These are phyloP conservation scores for Fusarium goolgardi DNA, from an alignment of 2,329 filamentous ascomycete species.

Conservation along the genomic window DNA sequence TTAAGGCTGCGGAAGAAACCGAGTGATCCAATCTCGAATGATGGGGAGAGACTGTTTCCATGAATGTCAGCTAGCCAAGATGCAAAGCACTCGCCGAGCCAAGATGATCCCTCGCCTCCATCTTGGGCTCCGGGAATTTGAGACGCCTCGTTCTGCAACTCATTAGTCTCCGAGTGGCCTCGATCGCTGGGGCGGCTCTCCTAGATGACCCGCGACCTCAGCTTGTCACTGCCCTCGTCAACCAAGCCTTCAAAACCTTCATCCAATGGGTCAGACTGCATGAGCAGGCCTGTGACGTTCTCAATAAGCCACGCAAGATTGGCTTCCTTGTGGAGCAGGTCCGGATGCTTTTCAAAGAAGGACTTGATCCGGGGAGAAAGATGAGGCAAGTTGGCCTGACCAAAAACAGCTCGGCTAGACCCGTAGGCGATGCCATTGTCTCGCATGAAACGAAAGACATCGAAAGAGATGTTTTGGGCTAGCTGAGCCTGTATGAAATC, in stretches of 20 bases:
- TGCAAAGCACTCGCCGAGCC: constrained; percentile 47
- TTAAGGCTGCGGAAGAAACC: constrained; percentile 62
- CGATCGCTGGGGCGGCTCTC: constrained; percentile 37
- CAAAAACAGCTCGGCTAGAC: constrained; percentile 64
- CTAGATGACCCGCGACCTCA: constrained; percentile 38
- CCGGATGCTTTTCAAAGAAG: constrained; percentile 59
- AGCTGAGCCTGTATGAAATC: constrained; percentile 60
- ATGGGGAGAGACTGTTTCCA: constrained; percentile 63
- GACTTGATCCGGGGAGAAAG: constrained; percentile 60
- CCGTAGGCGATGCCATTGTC: constrained; percentile 86
- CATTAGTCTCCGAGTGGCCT: constrained; percentile 27
- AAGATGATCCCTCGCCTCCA: constrained; percentile 36
- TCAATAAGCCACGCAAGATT: constrained; percentile 61
- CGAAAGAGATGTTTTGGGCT: constrained; percentile 76
- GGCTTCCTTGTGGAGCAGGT: constrained; percentile 60
- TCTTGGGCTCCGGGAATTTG: constrained; percentile 19
- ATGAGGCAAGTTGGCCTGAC: constrained; percentile 56
- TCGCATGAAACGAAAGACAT: constrained; percentile 87
- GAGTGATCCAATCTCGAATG: constrained; percentile 66
- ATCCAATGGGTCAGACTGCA: neutral
- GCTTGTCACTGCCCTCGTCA: constrained; percentile 25
- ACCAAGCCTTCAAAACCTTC: constrained; percentile 14
- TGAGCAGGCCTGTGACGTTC: neutral
- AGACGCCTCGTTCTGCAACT: constrained; percentile 29
- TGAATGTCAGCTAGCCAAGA: constrained; percentile 56